Conservation (phyloP, 768 basidiomycete species). For the Lyophyllum decastes region DNA sequence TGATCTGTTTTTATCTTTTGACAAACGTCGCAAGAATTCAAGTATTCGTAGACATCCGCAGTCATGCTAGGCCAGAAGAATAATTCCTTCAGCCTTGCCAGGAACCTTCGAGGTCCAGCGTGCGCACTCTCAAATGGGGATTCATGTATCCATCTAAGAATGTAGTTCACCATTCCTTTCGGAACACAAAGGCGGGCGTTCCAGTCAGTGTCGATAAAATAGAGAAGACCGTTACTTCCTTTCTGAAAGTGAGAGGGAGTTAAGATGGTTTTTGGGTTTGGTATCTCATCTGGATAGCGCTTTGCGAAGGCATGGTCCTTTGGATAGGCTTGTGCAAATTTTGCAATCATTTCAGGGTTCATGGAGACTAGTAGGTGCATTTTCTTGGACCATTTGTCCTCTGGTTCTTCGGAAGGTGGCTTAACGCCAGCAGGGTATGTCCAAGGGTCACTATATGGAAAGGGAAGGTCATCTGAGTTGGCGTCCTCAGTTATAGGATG, state of each 20-base stretch:
- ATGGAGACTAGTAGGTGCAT: background rate
- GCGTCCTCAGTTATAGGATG: too few relatives aligned
- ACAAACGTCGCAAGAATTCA: background rate
- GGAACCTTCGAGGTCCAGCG: constrained; percentile 6
- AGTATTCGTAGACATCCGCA: background rate
- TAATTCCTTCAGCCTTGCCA: constrained; percentile 3
- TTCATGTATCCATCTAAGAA: constrained; percentile 17
- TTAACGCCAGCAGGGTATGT: background rate
- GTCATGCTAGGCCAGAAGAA: background rate
- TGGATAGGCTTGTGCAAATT: background rate
- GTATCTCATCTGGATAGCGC: background rate
- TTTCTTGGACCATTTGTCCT: background rate
- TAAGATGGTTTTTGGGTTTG: background rate
- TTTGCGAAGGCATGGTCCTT: background rate
- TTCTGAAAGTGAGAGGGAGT: background rate
- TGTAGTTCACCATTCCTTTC: background rate
- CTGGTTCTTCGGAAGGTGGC: background rate
- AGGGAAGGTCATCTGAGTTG: background rate
- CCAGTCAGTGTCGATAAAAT: constrained; percentile 22
- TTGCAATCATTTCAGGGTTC: background rate
- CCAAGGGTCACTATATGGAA: background rate
- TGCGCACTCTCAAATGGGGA: constrained; percentile 15
- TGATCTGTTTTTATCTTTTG: background rate
- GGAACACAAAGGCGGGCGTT: constrained; percentile 20
- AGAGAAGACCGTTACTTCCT: constrained; percentile 5